phyloP scores from a whole-genome alignment of 2,329 filamentous ascomycete species.

The Lecanoromycetidae sp. region DNA sequence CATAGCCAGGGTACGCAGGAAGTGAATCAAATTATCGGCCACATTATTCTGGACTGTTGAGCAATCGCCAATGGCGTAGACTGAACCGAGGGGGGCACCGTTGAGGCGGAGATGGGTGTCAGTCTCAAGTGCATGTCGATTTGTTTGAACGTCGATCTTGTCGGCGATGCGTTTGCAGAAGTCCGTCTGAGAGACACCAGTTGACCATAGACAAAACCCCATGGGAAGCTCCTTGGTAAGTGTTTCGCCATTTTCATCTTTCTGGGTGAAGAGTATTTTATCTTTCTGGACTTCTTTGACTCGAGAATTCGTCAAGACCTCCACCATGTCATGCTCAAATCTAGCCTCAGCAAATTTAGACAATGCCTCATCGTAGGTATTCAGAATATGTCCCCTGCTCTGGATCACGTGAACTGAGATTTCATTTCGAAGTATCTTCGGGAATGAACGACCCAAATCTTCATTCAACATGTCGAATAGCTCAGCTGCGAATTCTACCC shows the following conservation, averaged over 20 bases:
- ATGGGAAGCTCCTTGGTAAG: slow-evolving; percentile 89
- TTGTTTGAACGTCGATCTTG: slow-evolving; percentile 70
- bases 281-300: slow-evolving; percentile 79
- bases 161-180: slow-evolving; percentile 64
- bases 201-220: slow-evolving; percentile 97
- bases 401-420: slow-evolving; percentile 97
- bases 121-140: slow-evolving; percentile 84
- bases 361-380: slow-evolving; percentile 93
- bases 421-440: slow-evolving; percentile 83
- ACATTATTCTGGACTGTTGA: slow-evolving; percentile 96
- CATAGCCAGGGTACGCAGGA: slow-evolving; percentile 80
- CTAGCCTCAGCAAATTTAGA: slow-evolving; percentile 84
- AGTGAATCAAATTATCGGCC: slow-evolving; percentile 78
- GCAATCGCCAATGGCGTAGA: slow-evolving; percentile 95
- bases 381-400: slow-evolving; percentile 85
- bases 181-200: slow-evolving; percentile 75
- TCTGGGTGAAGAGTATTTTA: slow-evolving; percentile 80
- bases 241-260: slow-evolving; percentile 56
- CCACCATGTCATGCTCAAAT: slow-evolving; percentile 81
- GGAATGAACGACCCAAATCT: slow-evolving; percentile 72
- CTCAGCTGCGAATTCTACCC: slow-evolving; percentile 95
- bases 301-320: slow-evolving; percentile 82
- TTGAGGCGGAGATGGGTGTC: slow-evolving; percentile 84
- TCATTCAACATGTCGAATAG: slow-evolving; percentile 94
- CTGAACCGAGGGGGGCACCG: slow-evolving; percentile 80